A percentile compares a stretch with the other conserved stretches of the same genome.
These are phyloP conservation scores for Ceratobasidium sp. DNA, from an alignment of 1,284 basidiomycete species.

Conservation along the genomic window DNA sequence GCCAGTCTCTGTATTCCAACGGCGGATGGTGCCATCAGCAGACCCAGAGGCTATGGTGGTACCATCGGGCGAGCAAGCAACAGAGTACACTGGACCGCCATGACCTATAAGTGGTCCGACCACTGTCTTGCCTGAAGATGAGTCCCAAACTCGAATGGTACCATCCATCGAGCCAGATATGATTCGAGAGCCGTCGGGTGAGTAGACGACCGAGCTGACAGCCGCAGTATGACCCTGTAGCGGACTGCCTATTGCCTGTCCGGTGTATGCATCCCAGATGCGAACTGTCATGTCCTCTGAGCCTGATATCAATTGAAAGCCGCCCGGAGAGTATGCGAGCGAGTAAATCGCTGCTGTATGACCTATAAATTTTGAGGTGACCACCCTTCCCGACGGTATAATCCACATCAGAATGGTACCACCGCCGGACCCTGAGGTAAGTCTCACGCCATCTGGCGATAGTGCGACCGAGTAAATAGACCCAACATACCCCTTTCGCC, in stretches of 20 bases:
- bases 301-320: not conserved
- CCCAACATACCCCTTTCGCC: too few species aligned
- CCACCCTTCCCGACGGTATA: too few species aligned
- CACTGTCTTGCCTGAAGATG: not conserved
- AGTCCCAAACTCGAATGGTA: not conserved
- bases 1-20: not conserved
- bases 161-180: not conserved
- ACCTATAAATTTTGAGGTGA: not conserved
- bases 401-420: too few species aligned
- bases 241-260: not conserved
- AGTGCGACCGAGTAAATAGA: too few species aligned
- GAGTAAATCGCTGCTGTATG: not conserved
- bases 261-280: not conserved
- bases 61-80: conserved; percentile 4
- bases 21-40: not conserved
- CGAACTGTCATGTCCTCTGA: not conserved
- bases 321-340: not conserved
- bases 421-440: too few species aligned
- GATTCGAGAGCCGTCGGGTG: not conserved
- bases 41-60: not conserved
- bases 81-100: not conserved
- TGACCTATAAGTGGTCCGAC: not conserved
- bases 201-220: not conserved
- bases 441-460: too few species aligned
- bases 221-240: not conserved